Conservation (phyloP, 2,329 filamentous ascomycete species). For the Cladosporium sp. region DNA sequence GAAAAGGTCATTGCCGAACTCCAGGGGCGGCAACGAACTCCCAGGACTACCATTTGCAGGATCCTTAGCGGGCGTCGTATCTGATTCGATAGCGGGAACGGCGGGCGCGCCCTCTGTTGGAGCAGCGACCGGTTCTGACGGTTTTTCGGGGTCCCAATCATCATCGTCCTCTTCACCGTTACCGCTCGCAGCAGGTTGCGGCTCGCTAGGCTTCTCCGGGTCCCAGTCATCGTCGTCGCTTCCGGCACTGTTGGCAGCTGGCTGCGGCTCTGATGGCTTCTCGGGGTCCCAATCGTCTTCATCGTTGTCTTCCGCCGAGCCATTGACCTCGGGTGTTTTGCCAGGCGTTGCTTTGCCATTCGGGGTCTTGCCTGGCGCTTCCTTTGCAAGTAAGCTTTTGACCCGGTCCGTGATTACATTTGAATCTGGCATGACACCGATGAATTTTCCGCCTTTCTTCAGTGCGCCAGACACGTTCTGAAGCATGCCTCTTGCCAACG, state of each 20-base stretch:
- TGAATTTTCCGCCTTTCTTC: slow-evolving; percentile 90
- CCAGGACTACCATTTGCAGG: slow-evolving; percentile 9
- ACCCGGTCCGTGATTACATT: slow-evolving; percentile 79
- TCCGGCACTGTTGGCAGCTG: slow-evolving; percentile 6
- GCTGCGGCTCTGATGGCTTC: slow-evolving; percentile 41
- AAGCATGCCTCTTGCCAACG: slow-evolving; percentile 85
- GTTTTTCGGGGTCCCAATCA: slow-evolving; percentile 37
- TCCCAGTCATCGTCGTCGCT: slow-evolving; percentile 29
- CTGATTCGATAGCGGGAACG: slow-evolving; percentile 24
- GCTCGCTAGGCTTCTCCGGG: slow-evolving; percentile 41
- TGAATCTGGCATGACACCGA: slow-evolving; percentile 95
- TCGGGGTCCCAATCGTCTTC: slow-evolving; percentile 33
- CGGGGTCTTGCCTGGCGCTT: slow-evolving; percentile 34
- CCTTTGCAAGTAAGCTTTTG: slow-evolving; percentile 63
- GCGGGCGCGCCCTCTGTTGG: slow-evolving; percentile 21
- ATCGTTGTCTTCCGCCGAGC: slow-evolving; percentile 27
- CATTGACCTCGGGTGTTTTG: slow-evolving; percentile 16
- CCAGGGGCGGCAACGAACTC: slow-evolving; percentile 36
- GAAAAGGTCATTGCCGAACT: slow-evolving; percentile 94
- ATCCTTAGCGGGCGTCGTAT: slow-evolving; percentile 17
- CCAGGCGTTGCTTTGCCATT: slow-evolving; percentile 15
- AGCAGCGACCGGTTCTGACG: slow-evolving; percentile 34
- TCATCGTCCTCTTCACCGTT: slow-evolving; percentile 26
- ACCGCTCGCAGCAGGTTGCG: slow-evolving; percentile 24
- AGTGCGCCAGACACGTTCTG: slow-evolving; percentile 83